phyloP scores from a whole-genome alignment of 129 eudicot genomes.

The Cynara cardunculus region DNA sequence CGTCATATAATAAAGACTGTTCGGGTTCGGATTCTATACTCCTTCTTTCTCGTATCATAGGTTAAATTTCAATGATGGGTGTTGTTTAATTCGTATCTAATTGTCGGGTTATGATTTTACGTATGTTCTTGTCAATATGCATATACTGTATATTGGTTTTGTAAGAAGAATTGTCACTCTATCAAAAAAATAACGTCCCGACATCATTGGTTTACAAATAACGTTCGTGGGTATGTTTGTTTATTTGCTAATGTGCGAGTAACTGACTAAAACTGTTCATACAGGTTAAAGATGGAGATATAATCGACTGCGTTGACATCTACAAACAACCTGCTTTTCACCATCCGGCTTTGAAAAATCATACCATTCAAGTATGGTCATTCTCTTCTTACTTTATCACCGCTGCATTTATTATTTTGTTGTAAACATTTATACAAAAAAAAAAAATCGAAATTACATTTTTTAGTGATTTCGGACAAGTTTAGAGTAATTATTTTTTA shows the following conservation, averaged over 20 bases:
- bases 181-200: not conserved
- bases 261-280: not conserved
- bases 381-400: not conserved
- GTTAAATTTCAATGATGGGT: not conserved
- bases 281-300: conserved; percentile 59
- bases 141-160: not conserved
- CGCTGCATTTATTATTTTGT: not conserved
- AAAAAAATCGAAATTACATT: not conserved
- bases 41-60: not conserved
- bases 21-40: not conserved
- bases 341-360: conserved; percentile 49
- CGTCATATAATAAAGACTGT: conserved; percentile 6
- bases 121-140: not conserved
- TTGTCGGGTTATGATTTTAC: not conserved
- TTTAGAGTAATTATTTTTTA: not conserved
- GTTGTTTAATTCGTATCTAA: not conserved
- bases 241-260: not conserved
- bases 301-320: conserved; percentile 49
- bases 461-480: not conserved
- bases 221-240: not conserved
- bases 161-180: not conserved
- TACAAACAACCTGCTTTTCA: conserved; percentile 61
- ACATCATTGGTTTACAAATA: not conserved
- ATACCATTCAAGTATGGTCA: conserved; percentile 41
- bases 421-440: not conserved